phyloP scores from a whole-genome alignment of 106 monocot genomes.

The Narthecium ossifragum region DNA sequence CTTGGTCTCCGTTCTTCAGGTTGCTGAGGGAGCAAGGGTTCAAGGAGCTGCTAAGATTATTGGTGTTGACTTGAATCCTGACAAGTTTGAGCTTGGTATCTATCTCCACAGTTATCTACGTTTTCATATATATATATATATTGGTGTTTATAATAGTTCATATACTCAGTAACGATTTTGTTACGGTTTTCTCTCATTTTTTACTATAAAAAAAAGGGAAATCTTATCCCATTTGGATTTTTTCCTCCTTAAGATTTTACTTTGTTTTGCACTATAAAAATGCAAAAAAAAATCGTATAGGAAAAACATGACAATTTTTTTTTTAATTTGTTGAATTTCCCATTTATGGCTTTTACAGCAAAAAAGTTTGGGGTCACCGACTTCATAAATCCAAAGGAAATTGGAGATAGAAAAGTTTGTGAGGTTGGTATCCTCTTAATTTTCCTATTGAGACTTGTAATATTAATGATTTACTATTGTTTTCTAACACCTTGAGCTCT shows the following conservation, averaged over 20 bases:
- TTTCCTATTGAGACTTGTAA: background rate
- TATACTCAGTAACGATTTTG: too few species aligned
- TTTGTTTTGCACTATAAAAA: background rate
- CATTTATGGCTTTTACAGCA: conserved; percentile 27
- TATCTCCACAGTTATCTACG: background rate
- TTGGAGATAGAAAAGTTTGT: conserved; percentile 42
- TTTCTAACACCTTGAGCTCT: background rate
- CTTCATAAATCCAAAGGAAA: conserved; percentile 77
- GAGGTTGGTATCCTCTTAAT: conserved; percentile 19
- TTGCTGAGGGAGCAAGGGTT: conserved; percentile 64
- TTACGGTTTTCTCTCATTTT: too few species aligned
- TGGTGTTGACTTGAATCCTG: conserved; percentile 77
- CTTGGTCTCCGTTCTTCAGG: conserved; percentile 37
- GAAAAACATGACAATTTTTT: background rate
- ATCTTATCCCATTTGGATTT: background rate
- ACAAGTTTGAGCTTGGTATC: conserved; percentile 67
- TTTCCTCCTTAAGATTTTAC: background rate
- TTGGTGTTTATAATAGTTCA: background rate
- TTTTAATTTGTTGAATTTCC: background rate
- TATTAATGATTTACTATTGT: background rate
- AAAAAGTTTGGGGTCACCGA: conserved; percentile 87
- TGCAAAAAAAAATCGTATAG: background rate
- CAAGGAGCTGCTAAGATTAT: conserved; percentile 73
- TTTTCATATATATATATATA: background rate
- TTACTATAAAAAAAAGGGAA: background rate